Percentiles rank a stretch among this genome's conserved stretches.
Conservation (phyloP, 768 basidiomycete genomes). For the Phylloporus scabripes region DNA sequence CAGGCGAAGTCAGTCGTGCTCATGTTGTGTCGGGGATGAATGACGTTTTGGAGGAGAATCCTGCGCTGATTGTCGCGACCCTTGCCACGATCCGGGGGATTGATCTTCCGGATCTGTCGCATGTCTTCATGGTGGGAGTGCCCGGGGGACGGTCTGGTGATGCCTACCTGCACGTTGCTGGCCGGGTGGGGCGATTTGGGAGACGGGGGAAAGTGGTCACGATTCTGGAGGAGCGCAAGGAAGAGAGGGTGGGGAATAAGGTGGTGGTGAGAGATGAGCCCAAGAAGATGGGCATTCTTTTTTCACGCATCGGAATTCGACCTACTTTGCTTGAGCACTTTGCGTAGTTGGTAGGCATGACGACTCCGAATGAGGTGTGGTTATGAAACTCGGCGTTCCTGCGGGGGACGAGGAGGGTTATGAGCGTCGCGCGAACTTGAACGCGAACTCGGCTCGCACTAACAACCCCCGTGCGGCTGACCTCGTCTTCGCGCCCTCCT, state of each 20-base stretch:
- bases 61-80: conserved; percentile 63
- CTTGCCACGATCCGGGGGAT: conserved; percentile 67
- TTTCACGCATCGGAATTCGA: conserved; percentile 39
- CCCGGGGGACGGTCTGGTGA: conserved; percentile 49
- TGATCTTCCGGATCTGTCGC: conserved; percentile 64
- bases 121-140: conserved; percentile 70
- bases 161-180: conserved; percentile 64
- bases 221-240: conserved; percentile 42
- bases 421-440: background rate
- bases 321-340: conserved; percentile 50
- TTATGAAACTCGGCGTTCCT: conserved; percentile 16
- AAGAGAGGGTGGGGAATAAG: conserved; percentile 26
- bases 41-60: conserved; percentile 39
- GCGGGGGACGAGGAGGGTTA: conserved; percentile 10
- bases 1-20: conserved; percentile 37
- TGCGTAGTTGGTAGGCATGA: conserved; percentile 30
- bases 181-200: conserved; percentile 72
- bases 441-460: conserved; percentile 14
- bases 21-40: conserved; percentile 37
- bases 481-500: conserved; percentile 11
- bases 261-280: conserved; percentile 30
- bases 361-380: conserved; percentile 2
- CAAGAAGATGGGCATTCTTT: conserved; percentile 39
- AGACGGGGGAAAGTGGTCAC: conserved; percentile 60
- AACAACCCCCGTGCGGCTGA: conserved; percentile 26